Percentiles rank a stretch among this genome's conserved stretches.
Conservation (phyloP, 2,329 filamentous ascomycete genomes). For the Cercospora zeae-maydis region DNA sequence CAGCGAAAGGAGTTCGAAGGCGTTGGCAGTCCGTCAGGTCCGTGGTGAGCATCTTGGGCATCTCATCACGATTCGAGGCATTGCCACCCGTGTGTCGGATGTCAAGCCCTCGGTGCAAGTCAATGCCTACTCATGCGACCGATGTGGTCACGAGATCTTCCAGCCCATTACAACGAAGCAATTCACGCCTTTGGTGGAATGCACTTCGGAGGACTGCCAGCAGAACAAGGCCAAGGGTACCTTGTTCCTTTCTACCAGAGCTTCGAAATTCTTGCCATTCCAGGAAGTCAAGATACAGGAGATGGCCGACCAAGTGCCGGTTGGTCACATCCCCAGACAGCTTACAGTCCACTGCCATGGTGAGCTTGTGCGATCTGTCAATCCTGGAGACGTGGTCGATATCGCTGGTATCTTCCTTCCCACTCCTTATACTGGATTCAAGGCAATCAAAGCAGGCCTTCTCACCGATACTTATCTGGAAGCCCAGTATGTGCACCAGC, state of each 20-base stretch:
- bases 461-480: slow-evolving; percentile 96
- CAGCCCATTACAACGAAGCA: slow-evolving; percentile 90
- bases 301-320: slow-evolving; percentile 97
- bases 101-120: slow-evolving; percentile 98
- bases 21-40: slow-evolving; percentile 87
- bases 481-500: slow-evolving; percentile 86
- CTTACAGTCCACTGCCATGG: slow-evolving; percentile 88
- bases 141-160: slow-evolving; percentile 95
- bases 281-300: slow-evolving; percentile 99
- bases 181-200: slow-evolving; percentile 80
- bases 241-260: slow-evolving; percentile 88
- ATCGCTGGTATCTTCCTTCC: slow-evolving; percentile 93
- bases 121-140: slow-evolving; percentile 95
- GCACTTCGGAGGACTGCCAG: slow-evolving; percentile 85
- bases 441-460: slow-evolving; percentile 93
- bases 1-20: slow-evolving; percentile 56
- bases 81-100: slow-evolving; percentile 91
- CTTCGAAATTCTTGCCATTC: slow-evolving; percentile 95
- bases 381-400: slow-evolving; percentile 90
- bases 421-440: slow-evolving; percentile 97
- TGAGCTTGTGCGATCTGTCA: slow-evolving; percentile 78
- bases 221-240: slow-evolving; percentile 90
- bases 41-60: slow-evolving; percentile 88
- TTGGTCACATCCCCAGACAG: slow-evolving; percentile 92
- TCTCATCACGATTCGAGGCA: slow-evolving; percentile 90